Evolutionary conservation across 2,329 filamentous ascomycete genomes (phyloP), one percentile per base, ranked within the genome.

Genomic region (Colletotrichum graminicola): DNA sequence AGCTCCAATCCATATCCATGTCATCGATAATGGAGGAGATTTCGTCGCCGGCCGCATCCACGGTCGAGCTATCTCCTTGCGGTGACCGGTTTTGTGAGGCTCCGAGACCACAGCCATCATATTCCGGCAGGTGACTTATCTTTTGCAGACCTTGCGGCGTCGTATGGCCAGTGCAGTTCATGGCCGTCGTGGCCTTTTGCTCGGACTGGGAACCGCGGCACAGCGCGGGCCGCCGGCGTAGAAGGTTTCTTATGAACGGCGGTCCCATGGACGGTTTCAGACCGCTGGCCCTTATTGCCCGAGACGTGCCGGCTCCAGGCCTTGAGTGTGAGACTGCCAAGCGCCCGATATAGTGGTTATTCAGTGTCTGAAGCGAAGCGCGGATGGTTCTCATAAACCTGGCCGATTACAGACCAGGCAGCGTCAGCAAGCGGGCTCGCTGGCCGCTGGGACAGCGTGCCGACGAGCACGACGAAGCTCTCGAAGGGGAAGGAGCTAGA

Each of bases 401-500:
- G 62, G 41, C 85, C 81, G 8, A 88, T 78, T n/a, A 82, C 78
- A 4, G 73, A 75, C 88, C 88, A 90, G 1, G 84, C 88, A 26
- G 84, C 82, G 55, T 89, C 87, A 11, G 87, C 84, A 7, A 89
- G 78, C 7, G 76, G 77, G 6, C 86, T 86, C 1, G 79, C 80
- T 0, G 82, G 83, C 32, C 85, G 84, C 21, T 83, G 80, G 67
- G 82, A 84, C 18, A 90, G 81, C 75, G 89, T 85, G 3, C 85
- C 85, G 0, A 85, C 83, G 76, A 89, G 82, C 74, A 88, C 88
- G 36, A 85, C 80, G 69, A 90, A 86, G 21, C 89, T 79, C 67
- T 88, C 88, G 60, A 86, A 78, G 74, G 89, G 87, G 76, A 90
- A 88, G 75, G 88, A 84, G 23, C 80, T 79, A 62, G 84, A 82